A percentile compares a stretch with the other conserved stretches of the same genome.
Evolutionary conservation across 2,329 filamentous ascomycete genomes (phyloP).

Genomic region (Aspergillus felis): DNA sequence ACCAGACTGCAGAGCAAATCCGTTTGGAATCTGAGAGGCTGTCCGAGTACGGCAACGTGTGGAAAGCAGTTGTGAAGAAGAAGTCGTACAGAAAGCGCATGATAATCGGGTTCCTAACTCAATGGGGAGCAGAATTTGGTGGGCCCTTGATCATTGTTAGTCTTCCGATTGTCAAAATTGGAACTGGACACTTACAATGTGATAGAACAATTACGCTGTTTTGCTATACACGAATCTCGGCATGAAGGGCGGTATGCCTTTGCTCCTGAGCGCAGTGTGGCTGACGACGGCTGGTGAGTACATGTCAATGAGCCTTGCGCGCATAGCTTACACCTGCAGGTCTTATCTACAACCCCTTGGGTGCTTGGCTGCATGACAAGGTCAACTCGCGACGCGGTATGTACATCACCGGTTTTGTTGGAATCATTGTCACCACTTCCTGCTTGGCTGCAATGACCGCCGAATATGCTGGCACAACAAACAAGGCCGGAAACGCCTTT

Average conservation of each 20-base stretch:
- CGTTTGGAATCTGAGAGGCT: slow-evolving; percentile 42
- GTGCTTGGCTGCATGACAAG: slow-evolving; percentile 35
- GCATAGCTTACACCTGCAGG: slow-evolving; percentile 26
- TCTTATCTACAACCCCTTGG: slow-evolving; percentile 36
- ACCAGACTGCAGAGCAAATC: slow-evolving; percentile 47
- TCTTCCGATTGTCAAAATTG: slow-evolving; percentile 3
- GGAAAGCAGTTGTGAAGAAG: slow-evolving; percentile 46
- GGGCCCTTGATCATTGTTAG: slow-evolving; percentile 50
- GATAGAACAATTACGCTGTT: slow-evolving; percentile 46
- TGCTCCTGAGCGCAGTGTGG: slow-evolving; percentile 44
- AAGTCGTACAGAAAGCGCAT: slow-evolving; percentile 50
- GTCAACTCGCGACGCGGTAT: slow-evolving; percentile 39
- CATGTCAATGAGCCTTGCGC: background rate
- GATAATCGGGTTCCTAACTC: slow-evolving; percentile 50
- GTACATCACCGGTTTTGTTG: slow-evolving; percentile 41
- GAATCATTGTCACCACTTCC: slow-evolving; percentile 39
- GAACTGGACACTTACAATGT: background rate
- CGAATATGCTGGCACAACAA: slow-evolving; percentile 36
- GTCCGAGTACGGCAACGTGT: slow-evolving; percentile 38
- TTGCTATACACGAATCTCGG: slow-evolving; percentile 44
- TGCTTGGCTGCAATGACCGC: slow-evolving; percentile 39
- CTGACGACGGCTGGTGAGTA: slow-evolving; percentile 43
- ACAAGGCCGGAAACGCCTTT: slow-evolving; percentile 39
- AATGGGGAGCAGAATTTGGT: slow-evolving; percentile 53
- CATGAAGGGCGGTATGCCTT: slow-evolving; percentile 40